Evolutionary conservation across 2,329 filamentous ascomycete species (phyloP).

Genomic region (Raffaelea deltoideospora): DNA sequence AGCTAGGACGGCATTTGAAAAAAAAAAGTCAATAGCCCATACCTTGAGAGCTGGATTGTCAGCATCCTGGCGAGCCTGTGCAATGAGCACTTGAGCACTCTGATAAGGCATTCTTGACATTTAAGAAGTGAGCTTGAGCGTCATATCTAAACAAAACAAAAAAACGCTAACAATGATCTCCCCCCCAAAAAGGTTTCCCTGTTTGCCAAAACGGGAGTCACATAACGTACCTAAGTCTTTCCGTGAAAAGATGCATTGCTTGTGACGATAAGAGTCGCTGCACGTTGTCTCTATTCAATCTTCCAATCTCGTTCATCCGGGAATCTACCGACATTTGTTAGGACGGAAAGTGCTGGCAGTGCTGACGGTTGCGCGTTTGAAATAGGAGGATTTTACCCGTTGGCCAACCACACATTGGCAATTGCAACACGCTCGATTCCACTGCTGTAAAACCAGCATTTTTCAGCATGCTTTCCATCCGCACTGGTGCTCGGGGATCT

Average conservation of each 20-base stretch:
- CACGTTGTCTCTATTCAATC: constrained; percentile 37
- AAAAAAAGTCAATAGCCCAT: constrained; percentile 1
- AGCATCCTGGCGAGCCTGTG: constrained; percentile 38
- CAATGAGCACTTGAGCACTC: constrained; percentile 42
- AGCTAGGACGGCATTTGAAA: not conserved
- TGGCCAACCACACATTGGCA: constrained; percentile 58
- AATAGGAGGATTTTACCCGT: constrained; percentile 30
- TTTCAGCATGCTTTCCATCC: constrained; percentile 41
- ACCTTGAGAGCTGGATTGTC: constrained; percentile 41
- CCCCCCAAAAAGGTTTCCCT: no score
- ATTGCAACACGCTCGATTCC: constrained; percentile 46
- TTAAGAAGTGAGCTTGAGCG: constrained; percentile 1
- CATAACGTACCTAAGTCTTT: constrained; percentile 27
- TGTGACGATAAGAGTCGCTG: constrained; percentile 37
- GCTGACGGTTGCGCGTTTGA: not conserved
- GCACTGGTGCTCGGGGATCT: constrained; percentile 48
- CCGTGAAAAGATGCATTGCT: constrained; percentile 40
- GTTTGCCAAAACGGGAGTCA: not conserved
- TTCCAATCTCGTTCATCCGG: constrained; percentile 36
- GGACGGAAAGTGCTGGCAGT: not conserved
- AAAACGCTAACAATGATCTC: no score
- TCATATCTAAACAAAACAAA: constrained; percentile 3
- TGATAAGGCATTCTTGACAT: constrained; percentile 35
- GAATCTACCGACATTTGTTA: constrained; percentile 21
- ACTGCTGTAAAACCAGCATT: constrained; percentile 53